A percentile compares a stretch with the other conserved stretches of the same genome.
phyloP scores from a whole-genome alignment of 257 asterid species.

The Solanum lycopersicoides region DNA sequence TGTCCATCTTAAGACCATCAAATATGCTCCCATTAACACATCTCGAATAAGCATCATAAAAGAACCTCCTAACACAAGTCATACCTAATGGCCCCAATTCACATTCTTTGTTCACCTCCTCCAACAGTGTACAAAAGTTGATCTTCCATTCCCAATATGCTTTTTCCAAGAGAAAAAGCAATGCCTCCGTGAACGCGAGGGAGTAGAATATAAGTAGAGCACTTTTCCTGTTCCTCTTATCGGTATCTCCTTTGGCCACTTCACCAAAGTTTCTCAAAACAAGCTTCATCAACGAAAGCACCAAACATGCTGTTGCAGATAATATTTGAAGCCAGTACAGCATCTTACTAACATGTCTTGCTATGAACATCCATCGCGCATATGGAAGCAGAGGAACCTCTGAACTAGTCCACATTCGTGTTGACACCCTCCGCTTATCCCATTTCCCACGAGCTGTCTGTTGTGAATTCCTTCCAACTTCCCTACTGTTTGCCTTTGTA shows the following conservation, averaged over 20 bases:
- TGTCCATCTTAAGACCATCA: conserved; percentile 89
- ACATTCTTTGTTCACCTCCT: conserved; percentile 55
- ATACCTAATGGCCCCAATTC: conserved; percentile 64
- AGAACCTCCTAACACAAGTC: conserved; percentile 61
- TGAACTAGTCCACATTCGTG: conserved; percentile 58
- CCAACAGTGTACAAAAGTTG: conserved; percentile 27
- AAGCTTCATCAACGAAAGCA: conserved; percentile 56
- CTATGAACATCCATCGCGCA: conserved; percentile 58
- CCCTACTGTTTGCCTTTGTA: conserved; percentile 20
- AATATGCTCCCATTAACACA: conserved; percentile 81
- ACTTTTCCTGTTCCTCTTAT: conserved; percentile 52
- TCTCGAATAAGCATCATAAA: conserved; percentile 77
- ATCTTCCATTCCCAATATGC: conserved; percentile 96
- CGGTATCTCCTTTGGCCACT: conserved; percentile 37
- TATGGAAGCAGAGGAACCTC: conserved; percentile 82
- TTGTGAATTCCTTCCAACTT: neutral
- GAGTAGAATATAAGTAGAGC: conserved; percentile 81
- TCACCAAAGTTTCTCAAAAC: conserved; percentile 51
- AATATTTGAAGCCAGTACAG: conserved; percentile 71
- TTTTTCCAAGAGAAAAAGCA: conserved; percentile 75
- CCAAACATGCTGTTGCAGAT: conserved; percentile 77
- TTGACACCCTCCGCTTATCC: conserved; percentile 24
- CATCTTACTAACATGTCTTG: conserved; percentile 61
- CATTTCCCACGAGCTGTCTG: conserved; percentile 12
- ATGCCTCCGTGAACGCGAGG: conserved; percentile 74